These are phyloP conservation scores for Talaromyces sp. DNA, from an alignment of 2,329 filamentous ascomycete genomes.

Conservation along the genomic window DNA sequence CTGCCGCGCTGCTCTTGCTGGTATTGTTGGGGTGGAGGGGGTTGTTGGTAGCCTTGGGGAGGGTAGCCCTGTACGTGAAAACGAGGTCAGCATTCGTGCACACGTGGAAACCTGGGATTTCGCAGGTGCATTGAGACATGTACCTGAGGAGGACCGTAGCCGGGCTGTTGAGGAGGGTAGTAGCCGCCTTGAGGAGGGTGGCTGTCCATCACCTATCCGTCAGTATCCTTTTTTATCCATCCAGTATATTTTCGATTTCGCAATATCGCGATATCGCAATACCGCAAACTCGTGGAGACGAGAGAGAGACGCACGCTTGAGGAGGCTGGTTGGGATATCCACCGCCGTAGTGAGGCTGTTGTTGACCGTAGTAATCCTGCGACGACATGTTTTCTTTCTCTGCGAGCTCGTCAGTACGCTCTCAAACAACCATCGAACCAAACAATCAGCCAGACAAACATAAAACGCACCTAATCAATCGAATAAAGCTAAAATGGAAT, in stretches of 20 bases:
- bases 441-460: neutral
- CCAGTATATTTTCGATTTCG: no score
- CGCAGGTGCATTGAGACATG: no score
- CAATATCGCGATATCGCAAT: no score
- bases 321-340: constrained; percentile 24
- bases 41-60: constrained; percentile 46
- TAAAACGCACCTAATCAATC: neutral
- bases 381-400: constrained; percentile 36
- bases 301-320: constrained; percentile 8
- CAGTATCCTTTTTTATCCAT: neutral
- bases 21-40: constrained; percentile 40
- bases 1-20: constrained; percentile 31
- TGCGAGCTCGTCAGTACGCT: neutral
- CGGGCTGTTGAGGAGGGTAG: constrained; percentile 29
- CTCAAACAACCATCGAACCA: neutral
- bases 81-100: neutral
- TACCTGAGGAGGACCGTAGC: constrained; percentile 37
- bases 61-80: neutral
- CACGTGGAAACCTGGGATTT: no score
- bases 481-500: neutral
- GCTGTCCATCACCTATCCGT: neutral
- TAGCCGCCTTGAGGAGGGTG: constrained; percentile 17
- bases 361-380: constrained; percentile 40
- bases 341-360: constrained; percentile 23
- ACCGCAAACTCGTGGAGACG: neutral